phyloP scores from a whole-genome alignment of 768 basidiomycete species.

The Leccinum variicolor region DNA sequence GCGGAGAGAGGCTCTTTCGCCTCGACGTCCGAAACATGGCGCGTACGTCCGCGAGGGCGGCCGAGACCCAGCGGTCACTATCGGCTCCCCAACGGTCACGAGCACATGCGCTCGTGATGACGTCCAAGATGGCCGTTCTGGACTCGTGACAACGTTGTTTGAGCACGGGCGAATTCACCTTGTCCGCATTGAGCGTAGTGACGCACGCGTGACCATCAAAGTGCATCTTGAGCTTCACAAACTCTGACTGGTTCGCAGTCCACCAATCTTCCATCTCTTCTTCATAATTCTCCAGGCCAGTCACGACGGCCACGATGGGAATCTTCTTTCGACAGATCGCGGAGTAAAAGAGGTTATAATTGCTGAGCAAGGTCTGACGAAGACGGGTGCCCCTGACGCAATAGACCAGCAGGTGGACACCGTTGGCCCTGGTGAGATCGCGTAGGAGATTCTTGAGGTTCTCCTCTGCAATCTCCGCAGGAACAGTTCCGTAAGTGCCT shows the following conservation, averaged over 20 bases:
- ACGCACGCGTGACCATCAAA: conserved; percentile 38
- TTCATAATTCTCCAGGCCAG: conserved; percentile 37
- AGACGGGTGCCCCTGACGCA: conserved; percentile 33
- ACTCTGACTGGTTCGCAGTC: conserved; percentile 29
- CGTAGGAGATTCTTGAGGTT: conserved; percentile 23
- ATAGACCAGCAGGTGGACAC: conserved; percentile 31
- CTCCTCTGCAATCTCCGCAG: conserved; percentile 28
- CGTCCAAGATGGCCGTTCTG: conserved; percentile 14
- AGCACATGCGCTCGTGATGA: conserved; percentile 19
- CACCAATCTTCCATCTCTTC: conserved; percentile 31
- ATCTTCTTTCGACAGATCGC: conserved; percentile 35
- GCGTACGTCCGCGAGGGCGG: conserved; percentile 23
- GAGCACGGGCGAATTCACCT: conserved; percentile 28
- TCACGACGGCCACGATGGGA: conserved; percentile 36
- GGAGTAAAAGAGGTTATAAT: conserved; percentile 38
- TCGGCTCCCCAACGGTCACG: conserved; percentile 24
- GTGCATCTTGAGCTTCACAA: conserved; percentile 28
- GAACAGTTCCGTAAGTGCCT: conserved; percentile 26
- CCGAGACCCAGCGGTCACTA: conserved; percentile 19
- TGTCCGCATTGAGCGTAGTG: conserved; percentile 33
- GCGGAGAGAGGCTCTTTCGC: conserved; percentile 3
- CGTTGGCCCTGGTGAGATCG: conserved; percentile 25
- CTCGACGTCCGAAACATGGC: conserved; percentile 17
- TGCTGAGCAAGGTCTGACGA: conserved; percentile 25
- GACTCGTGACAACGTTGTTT: conserved; percentile 28